phyloP scores from a whole-genome alignment of 78 protist species.

The Dictyostelium discoideum region DNA sequence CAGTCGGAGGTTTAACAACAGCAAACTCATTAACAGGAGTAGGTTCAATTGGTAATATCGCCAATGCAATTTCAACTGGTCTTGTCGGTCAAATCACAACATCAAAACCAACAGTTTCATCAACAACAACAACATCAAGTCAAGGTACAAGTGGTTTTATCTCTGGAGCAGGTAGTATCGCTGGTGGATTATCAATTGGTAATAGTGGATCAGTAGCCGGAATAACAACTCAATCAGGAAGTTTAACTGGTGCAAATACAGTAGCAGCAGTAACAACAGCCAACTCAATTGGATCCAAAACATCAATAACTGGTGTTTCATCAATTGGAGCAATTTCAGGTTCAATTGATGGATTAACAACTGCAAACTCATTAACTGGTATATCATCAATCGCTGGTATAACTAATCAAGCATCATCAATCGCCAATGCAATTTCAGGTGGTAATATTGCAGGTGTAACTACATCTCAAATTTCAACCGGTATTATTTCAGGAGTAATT shows the following conservation, averaged over 20 bases:
- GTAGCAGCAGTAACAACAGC: background rate
- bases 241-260: background rate
- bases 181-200: background rate
- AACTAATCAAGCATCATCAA: background rate
- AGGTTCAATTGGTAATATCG: background rate
- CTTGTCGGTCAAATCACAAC: background rate
- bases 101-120: background rate
- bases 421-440: background rate
- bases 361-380: background rate
- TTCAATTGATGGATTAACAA: background rate
- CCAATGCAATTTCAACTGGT: background rate
- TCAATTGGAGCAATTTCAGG: background rate
- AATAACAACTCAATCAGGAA: background rate
- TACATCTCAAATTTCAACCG: background rate
- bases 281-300: background rate
- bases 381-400: background rate
- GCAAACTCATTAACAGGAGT: background rate
- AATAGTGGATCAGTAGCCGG: background rate
- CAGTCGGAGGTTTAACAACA: background rate
- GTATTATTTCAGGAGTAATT: background rate
- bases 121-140: background rate
- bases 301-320: background rate
- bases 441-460: background rate
- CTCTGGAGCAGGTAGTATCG: background rate
- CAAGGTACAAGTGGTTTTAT: background rate